These are phyloP conservation scores for Chytriomyces confervae DNA, from an alignment of 192 early-diverging fungal species.

Conservation along the genomic window DNA sequence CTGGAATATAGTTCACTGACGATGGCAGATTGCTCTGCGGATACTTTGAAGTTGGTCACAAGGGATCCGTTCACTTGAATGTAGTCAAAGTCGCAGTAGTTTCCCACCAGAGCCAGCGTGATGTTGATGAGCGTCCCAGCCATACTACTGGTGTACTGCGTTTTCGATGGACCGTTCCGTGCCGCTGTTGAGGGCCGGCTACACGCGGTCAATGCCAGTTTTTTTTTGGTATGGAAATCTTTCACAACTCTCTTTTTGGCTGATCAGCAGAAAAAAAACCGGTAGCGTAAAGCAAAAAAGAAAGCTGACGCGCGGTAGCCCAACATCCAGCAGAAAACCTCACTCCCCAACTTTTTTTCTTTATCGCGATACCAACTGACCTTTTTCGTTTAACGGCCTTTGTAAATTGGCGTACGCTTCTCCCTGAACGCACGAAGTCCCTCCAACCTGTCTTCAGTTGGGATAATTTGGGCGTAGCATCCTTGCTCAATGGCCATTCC, in stretches of 20 bases:
- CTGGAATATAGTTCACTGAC: background rate
- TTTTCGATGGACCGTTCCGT: too few species aligned
- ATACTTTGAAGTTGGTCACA: slow-evolving; percentile 8
- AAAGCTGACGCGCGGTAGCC: too few species aligned
- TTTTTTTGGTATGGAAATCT: too few species aligned
- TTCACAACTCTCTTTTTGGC: too few species aligned
- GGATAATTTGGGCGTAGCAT: slow-evolving; percentile 94
- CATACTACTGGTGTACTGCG: too few species aligned
- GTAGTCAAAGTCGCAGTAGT: slow-evolving; percentile 15
- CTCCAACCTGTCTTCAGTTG: slow-evolving; percentile 92
- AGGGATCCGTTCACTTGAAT: slow-evolving; percentile 5
- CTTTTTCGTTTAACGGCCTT: slow-evolving; percentile 60
- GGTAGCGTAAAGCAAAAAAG: too few species aligned
- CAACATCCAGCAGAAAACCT: too few species aligned
- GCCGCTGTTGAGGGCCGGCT: too few species aligned
- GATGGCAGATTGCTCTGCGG: background rate
- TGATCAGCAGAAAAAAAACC: too few species aligned
- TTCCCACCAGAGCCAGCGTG: background rate
- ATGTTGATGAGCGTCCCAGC: background rate
- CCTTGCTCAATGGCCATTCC: slow-evolving; percentile 92
- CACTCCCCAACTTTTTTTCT: too few species aligned
- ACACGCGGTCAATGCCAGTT: too few species aligned
- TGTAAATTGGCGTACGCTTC: slow-evolving; percentile 84
- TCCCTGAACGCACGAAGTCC: slow-evolving; percentile 79
- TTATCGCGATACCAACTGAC: background rate